Percentiles rank a stretch among this genome's conserved stretches.
These are phyloP conservation scores for Annulohypoxylon maeteangense DNA, from an alignment of 495 filamentous ascomycete genomes.

Conservation along the genomic window DNA sequence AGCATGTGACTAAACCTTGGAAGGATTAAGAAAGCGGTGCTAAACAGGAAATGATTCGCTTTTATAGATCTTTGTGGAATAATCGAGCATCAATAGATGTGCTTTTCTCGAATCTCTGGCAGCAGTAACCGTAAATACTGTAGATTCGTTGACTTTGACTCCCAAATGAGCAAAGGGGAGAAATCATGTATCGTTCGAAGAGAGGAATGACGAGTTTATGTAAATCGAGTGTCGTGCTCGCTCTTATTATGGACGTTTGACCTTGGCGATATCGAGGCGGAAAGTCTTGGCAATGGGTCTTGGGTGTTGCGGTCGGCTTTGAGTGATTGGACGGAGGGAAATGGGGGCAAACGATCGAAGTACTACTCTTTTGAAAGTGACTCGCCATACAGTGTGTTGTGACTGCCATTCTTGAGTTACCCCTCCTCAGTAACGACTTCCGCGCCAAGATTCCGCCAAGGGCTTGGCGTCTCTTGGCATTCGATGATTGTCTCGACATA, in stretches of 20 bases:
- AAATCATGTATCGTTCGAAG: constrained; percentile 36
- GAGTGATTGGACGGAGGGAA: constrained; percentile 39
- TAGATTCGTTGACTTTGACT: constrained; percentile 25
- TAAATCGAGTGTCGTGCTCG: constrained; percentile 55
- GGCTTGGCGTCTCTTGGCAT: constrained; percentile 55
- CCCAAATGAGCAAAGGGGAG: constrained; percentile 37
- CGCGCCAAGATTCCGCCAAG: constrained; percentile 44
- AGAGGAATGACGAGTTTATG: constrained; percentile 52
- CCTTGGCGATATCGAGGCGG: constrained; percentile 59
- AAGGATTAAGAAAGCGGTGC: not conserved
- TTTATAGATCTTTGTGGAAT: constrained; percentile 6
- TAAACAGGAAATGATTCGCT: constrained; percentile 26
- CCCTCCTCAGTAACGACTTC: constrained; percentile 44
- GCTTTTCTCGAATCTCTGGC: constrained; percentile 11
- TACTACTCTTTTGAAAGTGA: constrained; percentile 40
- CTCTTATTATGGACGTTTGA: constrained; percentile 58
- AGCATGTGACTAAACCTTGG: constrained; percentile 23
- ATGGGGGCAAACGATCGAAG: constrained; percentile 40
- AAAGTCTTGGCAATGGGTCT: constrained; percentile 57
- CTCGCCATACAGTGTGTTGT: constrained; percentile 3
- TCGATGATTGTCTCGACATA: constrained; percentile 50
- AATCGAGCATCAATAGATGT: constrained; percentile 7
- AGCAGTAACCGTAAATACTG: constrained; percentile 19
- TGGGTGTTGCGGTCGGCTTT: constrained; percentile 38
- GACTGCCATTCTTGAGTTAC: constrained; percentile 36